Evolutionary conservation across 2,329 filamentous ascomycete species (phyloP), one percentile per base, ranked within the genome.

Genomic region (Penicillium sp.): DNA sequence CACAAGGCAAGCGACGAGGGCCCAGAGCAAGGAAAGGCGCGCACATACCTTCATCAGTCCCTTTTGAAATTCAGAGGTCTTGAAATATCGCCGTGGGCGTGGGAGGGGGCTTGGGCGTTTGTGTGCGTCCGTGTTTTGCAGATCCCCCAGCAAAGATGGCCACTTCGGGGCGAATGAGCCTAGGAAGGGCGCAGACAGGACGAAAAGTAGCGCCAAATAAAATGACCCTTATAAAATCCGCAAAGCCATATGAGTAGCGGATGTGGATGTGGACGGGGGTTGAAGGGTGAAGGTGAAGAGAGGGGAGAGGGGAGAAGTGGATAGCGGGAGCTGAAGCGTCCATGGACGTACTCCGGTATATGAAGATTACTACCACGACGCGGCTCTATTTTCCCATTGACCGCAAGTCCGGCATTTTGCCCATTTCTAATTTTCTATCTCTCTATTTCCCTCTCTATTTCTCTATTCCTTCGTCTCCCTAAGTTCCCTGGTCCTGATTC

Each of bases 1-100:
- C 20, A 8, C 20, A 13, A 10, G 39, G 32, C 18, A 33, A 10
- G 25, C 20, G 25, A 32, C 25, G 40, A 47, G 38, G 44, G 46
- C n/a, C 18, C 18, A 32, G 42, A 38, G 35, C 40, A 46, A 47
- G 47, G 42, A 39, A 52, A 18, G 31, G 27, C 42, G 46, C 46
- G 49, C 50, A 62, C 62, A 47, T 50, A 62, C 63, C 59, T 60
- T 65, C 60, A 63, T 64, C 59, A 60, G 59, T 58, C 54, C 35
- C 44, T 50, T 61, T 58, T 56, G 42, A 58, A 61, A 60, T 58
- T 46, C 50, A 32, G 42, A 40, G 32, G 35, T 45, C 41, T 46
- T 43, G 47, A 44, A 25, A 40, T 47, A 29, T 48, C 37, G 51
- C 45, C 44, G 45, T 23, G 46, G 35, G 43, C 23, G 45, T 27